Percentiles rank a stretch among this genome's conserved stretches.
Evolutionary conservation across 768 basidiomycete species (phyloP).

Genomic region (Rhizopogon vulgaris): DNA sequence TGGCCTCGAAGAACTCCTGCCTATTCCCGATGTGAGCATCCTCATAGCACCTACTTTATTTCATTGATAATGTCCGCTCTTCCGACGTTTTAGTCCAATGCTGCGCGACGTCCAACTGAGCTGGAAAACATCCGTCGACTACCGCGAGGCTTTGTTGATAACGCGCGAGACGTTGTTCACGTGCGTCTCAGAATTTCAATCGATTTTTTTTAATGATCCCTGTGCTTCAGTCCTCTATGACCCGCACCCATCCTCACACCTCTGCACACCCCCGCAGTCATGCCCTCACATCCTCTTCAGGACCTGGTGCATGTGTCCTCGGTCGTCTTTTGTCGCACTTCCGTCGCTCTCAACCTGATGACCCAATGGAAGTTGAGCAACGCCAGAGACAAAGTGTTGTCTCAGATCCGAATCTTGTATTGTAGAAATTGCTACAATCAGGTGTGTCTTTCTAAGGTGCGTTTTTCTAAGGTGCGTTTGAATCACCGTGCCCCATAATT

Average conservation of each 20-base stretch:
- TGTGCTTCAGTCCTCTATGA: background rate
- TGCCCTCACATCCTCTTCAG: too few species aligned
- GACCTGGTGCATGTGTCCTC: background rate
- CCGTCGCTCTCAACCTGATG: too few species aligned
- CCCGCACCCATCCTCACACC: background rate
- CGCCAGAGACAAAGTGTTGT: too few species aligned
- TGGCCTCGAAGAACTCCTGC: background rate
- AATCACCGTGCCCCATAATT: background rate
- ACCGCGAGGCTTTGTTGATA: background rate
- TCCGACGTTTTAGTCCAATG: background rate
- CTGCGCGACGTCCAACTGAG: background rate
- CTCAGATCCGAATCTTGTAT: too few species aligned
- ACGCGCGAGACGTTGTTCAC: background rate
- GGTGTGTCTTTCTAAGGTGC: too few species aligned
- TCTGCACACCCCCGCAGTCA: background rate
- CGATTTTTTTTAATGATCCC: background rate
- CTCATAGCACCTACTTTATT: background rate
- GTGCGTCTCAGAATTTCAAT: background rate
- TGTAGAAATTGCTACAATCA: too few species aligned
- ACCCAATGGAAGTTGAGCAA: too few species aligned
- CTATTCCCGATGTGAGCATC: background rate
- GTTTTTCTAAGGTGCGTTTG: too few species aligned
- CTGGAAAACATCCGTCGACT: background rate
- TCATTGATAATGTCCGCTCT: background rate
- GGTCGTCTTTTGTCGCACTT: background rate